A percentile compares a stretch with the other conserved stretches of the same genome.
Conservation (phyloP, 306 rosid genomes). For the Cucurbita argyrosperma region DNA sequence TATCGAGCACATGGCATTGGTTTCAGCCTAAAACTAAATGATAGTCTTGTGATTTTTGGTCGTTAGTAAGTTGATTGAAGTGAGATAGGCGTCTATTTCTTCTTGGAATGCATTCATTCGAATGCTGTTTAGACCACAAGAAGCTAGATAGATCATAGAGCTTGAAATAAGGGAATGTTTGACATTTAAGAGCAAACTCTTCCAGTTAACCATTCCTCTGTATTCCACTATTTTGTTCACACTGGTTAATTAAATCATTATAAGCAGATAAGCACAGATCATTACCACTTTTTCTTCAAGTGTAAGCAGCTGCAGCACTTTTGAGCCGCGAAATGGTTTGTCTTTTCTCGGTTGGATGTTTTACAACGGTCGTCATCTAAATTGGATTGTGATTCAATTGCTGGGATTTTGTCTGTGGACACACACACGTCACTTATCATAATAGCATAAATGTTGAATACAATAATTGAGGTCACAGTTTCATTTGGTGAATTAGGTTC, state of each 20-base stretch:
- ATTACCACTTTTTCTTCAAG: no score
- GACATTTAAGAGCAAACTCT: background rate
- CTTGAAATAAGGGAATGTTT: background rate
- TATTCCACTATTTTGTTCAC: background rate
- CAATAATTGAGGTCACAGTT: no score
- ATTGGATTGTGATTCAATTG: background rate
- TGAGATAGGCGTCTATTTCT: background rate
- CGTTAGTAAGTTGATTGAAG: background rate
- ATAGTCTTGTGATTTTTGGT: background rate
- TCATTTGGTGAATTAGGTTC: background rate
- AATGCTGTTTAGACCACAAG: background rate
- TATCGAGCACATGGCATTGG: slow-evolving; percentile 86
- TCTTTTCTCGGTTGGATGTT: background rate
- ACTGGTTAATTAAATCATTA: background rate
- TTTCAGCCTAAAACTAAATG: slow-evolving; percentile 37
- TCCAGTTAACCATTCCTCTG: background rate
- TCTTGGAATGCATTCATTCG: slow-evolving; percentile 4
- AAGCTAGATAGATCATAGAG: background rate
- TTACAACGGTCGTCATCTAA: background rate
- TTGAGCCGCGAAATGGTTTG: background rate
- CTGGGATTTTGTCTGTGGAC: background rate
- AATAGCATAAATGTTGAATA: background rate
- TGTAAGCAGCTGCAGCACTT: background rate
- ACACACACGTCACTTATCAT: background rate
- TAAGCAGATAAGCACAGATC: background rate